Percentiles rank a stretch among this genome's conserved stretches.
These are phyloP conservation scores for Dysphania ambrosioides DNA, from an alignment of 148 eudicot species.

Conservation along the genomic window DNA sequence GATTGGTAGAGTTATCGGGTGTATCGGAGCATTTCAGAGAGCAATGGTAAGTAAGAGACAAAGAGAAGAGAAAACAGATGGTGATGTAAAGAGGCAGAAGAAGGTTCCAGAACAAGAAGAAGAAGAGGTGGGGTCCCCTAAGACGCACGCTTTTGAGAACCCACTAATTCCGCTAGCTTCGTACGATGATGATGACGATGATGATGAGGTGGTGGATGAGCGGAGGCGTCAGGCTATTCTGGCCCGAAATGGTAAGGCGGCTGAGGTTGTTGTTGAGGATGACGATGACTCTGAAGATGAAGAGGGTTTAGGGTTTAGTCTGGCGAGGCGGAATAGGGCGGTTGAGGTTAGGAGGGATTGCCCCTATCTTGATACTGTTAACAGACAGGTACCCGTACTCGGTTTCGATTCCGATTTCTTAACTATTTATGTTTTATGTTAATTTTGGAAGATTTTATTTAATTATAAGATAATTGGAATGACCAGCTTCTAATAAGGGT, in stretches of 20 bases:
- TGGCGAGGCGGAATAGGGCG: no score
- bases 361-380: constrained; percentile 91
- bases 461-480: no score
- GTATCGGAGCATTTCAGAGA: no score
- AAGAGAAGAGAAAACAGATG: constrained; percentile 31
- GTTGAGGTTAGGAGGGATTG: constrained; percentile 76
- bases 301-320: no score
- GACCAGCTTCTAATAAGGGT: no score
- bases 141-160: constrained; percentile 52
- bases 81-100: constrained; percentile 37
- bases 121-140: constrained; percentile 31
- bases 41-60: constrained; percentile 35
- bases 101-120: no score
- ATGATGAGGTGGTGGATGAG: constrained; percentile 62
- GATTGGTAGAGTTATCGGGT: no score
- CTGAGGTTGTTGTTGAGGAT: constrained; percentile 23
- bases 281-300: constrained; percentile 39
- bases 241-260: constrained; percentile 9
- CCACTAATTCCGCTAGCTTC: constrained; percentile 73
- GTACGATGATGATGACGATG: constrained; percentile 74
- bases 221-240: constrained; percentile 30
- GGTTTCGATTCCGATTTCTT: no score
- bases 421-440: no score
- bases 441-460: no score
- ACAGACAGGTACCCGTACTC: constrained; percentile 99